phyloP scores from a whole-genome alignment of 139 green algal species.

The Tetradesmus obliquus region DNA sequence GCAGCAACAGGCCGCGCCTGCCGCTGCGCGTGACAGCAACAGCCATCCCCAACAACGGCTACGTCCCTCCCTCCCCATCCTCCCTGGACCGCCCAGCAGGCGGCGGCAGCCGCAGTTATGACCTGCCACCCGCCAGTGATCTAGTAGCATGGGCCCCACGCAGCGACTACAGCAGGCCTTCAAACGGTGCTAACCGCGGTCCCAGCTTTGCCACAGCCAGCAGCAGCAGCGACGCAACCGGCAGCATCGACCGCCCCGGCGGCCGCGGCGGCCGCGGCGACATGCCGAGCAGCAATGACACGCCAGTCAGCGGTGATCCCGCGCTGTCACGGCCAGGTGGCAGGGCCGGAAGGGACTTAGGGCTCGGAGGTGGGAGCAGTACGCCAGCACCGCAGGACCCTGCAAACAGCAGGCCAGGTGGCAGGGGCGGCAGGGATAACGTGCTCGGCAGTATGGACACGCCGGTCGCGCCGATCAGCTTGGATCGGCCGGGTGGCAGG shows the following conservation, averaged over 20 bases:
- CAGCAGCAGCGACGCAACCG: neutral
- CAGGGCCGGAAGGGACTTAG: constrained; percentile 6
- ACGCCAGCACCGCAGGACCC: neutral
- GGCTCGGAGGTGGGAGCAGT: neutral
- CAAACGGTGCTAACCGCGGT: neutral
- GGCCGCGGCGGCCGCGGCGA: constrained; percentile 24
- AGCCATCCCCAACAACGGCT: constrained; percentile 4
- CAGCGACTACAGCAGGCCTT: neutral
- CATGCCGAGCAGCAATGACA: constrained; percentile 14
- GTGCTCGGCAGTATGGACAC: neutral
- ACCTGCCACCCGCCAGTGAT: constrained; percentile 20
- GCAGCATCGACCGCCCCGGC: neutral
- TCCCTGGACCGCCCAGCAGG: constrained; percentile 22
- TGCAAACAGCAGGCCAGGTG: constrained; percentile 1
- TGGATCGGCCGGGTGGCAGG: constrained; percentile 30
- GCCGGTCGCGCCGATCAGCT: constrained; percentile 1
- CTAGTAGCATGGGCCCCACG: constrained; percentile 2
- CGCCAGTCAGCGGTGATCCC: neutral
- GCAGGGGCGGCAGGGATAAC: constrained; percentile 27
- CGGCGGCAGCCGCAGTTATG: constrained; percentile 20
- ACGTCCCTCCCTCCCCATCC: neutral
- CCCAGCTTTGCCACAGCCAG: neutral
- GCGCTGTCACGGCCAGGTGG: constrained; percentile 16
- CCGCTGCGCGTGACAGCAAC: neutral
- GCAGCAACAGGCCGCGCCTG: constrained; percentile 23